These are phyloP conservation scores for Hibiscus tridactylites DNA, from an alignment of 345 rosid species.

Conservation along the genomic window DNA sequence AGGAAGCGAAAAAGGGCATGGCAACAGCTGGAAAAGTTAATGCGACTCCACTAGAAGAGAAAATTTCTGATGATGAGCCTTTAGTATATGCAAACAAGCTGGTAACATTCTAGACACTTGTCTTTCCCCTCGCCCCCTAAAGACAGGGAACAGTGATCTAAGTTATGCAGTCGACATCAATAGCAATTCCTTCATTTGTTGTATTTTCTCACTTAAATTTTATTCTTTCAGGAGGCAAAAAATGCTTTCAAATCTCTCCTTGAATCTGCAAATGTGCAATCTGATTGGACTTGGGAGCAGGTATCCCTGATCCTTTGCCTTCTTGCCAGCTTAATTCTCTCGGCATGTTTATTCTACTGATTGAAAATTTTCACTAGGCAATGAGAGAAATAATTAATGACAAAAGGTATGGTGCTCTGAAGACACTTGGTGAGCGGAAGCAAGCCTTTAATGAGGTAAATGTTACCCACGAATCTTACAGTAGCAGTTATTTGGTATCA, in stretches of 20 bases:
- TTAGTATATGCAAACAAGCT: conserved; percentile 67
- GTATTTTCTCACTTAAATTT: background rate
- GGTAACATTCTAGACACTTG: conserved; percentile 27
- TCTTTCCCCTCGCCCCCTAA: background rate
- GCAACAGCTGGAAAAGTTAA: conserved; percentile 44
- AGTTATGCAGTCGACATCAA: background rate
- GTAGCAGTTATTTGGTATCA: background rate
- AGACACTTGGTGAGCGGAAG: conserved; percentile 93
- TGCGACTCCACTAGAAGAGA: conserved; percentile 55
- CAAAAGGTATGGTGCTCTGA: conserved; percentile 80
- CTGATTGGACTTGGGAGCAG: conserved; percentile 99
- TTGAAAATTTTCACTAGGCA: conserved; percentile 38
- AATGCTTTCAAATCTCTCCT: conserved; percentile 92
- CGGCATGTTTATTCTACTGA: conserved; percentile 13
- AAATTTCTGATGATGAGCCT: conserved; percentile 66
- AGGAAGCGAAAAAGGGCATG: conserved; percentile 59
- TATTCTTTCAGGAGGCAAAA: conserved; percentile 69
- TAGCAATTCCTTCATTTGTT: background rate
- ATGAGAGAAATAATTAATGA: conserved; percentile 83
- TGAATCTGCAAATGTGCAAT: conserved; percentile 75
- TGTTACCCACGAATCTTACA: conserved; percentile 1
- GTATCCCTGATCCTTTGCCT: conserved; percentile 26
- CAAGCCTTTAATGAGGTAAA: conserved; percentile 98
- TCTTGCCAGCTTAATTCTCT: conserved; percentile 5
- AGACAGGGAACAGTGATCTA: background rate